Evolutionary conservation across 257 asterid species (phyloP).

Genomic region (Penstemon davidsonii): DNA sequence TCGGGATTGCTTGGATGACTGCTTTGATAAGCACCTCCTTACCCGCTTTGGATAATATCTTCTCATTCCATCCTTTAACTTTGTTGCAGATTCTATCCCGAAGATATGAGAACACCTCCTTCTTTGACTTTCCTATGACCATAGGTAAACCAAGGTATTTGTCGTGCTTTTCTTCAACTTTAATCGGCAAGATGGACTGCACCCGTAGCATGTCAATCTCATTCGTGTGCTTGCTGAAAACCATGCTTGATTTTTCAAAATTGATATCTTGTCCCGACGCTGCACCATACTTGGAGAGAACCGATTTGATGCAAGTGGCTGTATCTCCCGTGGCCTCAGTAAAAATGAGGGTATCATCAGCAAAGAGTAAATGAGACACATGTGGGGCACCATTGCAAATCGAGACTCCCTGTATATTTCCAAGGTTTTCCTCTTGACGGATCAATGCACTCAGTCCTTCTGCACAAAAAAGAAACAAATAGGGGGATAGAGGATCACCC

Average conservation of each 20-base stretch:
- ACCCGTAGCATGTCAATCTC: too few species aligned
- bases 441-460: background rate
- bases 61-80: background rate
- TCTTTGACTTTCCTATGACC: too few species aligned
- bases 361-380: background rate
- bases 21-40: background rate
- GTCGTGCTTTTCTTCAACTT: background rate
- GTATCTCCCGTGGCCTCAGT: background rate
- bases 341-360: background rate
- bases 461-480: background rate
- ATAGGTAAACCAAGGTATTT: background rate
- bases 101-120: background rate
- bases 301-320: fast-evolving
- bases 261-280: background rate
- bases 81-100: background rate
- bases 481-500: background rate
- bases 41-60: background rate
- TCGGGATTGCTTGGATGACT: background rate
- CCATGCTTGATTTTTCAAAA: background rate
- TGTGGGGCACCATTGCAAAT: background rate
- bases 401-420: background rate
- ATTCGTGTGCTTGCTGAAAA: too few species aligned
- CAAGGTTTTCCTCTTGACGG: background rate
- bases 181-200: too few species aligned
- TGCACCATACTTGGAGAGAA: background rate